Evolutionary conservation across 78 protist species (phyloP).

Genomic region (Diacronema lutheri): DNA sequence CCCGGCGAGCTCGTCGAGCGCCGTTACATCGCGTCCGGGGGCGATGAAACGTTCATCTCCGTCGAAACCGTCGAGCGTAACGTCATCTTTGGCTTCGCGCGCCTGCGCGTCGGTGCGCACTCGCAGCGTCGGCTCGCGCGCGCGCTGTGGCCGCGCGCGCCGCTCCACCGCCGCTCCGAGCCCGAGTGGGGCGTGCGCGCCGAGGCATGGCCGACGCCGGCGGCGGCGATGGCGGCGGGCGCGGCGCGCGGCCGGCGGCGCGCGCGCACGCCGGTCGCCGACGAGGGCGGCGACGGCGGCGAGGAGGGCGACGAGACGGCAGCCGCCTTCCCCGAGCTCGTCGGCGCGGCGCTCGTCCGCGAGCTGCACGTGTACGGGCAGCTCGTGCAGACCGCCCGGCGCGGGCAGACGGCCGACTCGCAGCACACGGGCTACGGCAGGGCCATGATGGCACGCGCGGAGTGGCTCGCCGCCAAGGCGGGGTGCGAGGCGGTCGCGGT

Average conservation of each 20-base stretch:
- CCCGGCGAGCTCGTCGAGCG: not conserved
- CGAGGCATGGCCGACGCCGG: not conserved
- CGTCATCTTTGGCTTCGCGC: not conserved
- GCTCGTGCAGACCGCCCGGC: too few relatives aligned
- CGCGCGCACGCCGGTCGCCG: not conserved
- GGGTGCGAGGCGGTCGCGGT: not conserved
- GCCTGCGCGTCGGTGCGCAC: not conserved
- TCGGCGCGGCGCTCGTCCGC: not conserved
- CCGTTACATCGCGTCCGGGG: not conserved
- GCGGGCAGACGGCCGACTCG: not conserved
- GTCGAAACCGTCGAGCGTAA: not conserved
- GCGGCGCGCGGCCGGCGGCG: not conserved
- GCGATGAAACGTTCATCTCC: not conserved
- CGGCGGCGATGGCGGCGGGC: not conserved
- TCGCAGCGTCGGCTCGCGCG: too few relatives aligned
- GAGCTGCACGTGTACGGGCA: constrained; percentile 24
- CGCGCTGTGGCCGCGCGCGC: too few relatives aligned
- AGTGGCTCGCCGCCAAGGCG: not conserved
- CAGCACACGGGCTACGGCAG: constrained; percentile 4
- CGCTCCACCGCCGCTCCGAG: too few relatives aligned
- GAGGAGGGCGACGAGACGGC: not conserved
- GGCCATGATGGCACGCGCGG: not conserved
- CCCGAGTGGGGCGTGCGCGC: too few relatives aligned
- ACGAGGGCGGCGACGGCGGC: not conserved
- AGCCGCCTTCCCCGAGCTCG: not conserved